Base-by-base conservation (phyloP, 1,284 basidiomycete species). In the Volvariella surrecta region DNA sequence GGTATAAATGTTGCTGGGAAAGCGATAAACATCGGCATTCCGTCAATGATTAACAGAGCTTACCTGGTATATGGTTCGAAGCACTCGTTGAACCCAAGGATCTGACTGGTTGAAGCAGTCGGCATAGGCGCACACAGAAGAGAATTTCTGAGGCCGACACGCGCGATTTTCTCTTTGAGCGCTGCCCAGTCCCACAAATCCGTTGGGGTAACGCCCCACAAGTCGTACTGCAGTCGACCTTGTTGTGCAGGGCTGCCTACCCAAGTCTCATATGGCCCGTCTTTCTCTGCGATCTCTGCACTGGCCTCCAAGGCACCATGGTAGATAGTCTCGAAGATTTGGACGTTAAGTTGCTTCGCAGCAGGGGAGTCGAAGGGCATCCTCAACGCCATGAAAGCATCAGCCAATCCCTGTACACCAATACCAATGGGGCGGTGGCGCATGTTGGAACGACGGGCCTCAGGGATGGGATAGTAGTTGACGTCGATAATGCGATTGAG, bases 241-340 rank as follows among this genome's bases (percentile, higher is more conserved):
- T 82, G 74, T 37, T 82, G 81, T 2, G 91, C 90, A 18, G 96
- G 96, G 48, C 88, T 92, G 28, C 96, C 96, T 54, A 81, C 72
- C 73, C 85, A 99, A 1, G 92, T 88, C 63, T 92, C 84, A 65
- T 99, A 99, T 16, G 85, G 75, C 32, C 96, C 95, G 30, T 87
- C 76, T 45, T 65, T 68, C 55, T 73, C 76, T 10, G 96, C 95
- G 52, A 99, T 70, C 66, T 99, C 96, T 50, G 77, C 81, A 51
- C 90, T 95, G 9, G 92, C 83, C 66, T 99, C 95, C 39, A 95
- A 77, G 1, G 90, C 89, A 39, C 80, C 96, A 58, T 99, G 92
- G 63, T 99, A 99, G 62, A 99, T 98, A 19, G 96, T 99, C 74
- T 99, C 96, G 60, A 98, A 98, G 63, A 99, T 98, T 66, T 96